Evolutionary conservation across 2,329 filamentous ascomycete species (phyloP).

Genomic region (Venturia pyrina): DNA sequence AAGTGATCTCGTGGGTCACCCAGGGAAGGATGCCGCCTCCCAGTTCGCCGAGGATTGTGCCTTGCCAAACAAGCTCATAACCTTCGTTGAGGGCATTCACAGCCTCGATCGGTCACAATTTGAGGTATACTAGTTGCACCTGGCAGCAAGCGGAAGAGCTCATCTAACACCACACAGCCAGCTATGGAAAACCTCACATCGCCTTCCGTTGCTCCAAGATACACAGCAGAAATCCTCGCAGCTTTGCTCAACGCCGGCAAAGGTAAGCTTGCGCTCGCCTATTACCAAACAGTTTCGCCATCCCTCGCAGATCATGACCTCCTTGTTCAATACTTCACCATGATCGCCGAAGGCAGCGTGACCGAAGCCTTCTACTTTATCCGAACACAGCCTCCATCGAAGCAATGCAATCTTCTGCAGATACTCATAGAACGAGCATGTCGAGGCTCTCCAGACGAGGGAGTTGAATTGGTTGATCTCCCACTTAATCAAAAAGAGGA

Average conservation of each 20-base stretch:
- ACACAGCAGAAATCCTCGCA: slow-evolving; percentile 71
- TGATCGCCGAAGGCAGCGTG: slow-evolving; percentile 56
- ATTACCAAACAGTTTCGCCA: slow-evolving; percentile 67
- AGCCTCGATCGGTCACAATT: slow-evolving; percentile 65
- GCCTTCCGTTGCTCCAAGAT: slow-evolving; percentile 69
- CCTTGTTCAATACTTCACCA: slow-evolving; percentile 57
- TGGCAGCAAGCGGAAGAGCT: neutral
- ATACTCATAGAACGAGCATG: slow-evolving; percentile 42
- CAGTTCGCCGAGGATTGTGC: slow-evolving; percentile 54
- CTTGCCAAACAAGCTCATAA: slow-evolving; percentile 65
- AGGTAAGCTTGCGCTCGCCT: slow-evolving; percentile 55
- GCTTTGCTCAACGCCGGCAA: slow-evolving; percentile 49
- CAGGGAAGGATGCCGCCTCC: slow-evolving; percentile 41
- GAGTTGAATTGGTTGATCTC: slow-evolving; percentile 61
- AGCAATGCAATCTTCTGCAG: slow-evolving; percentile 55
- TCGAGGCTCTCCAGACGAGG: slow-evolving; percentile 37
- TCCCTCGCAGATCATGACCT: slow-evolving; percentile 55
- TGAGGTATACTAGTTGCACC: slow-evolving; percentile 33
- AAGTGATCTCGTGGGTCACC: slow-evolving; percentile 53
- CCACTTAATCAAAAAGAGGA: slow-evolving; percentile 65
- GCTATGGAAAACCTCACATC: slow-evolving; percentile 70
- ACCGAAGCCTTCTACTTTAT: slow-evolving; percentile 66
- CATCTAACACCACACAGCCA: slow-evolving; percentile 31
- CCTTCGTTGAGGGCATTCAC: slow-evolving; percentile 77
- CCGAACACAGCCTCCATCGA: slow-evolving; percentile 48